Conservation (phyloP, 495 filamentous ascomycete genomes). For the Cudoniella acicularis region DNA sequence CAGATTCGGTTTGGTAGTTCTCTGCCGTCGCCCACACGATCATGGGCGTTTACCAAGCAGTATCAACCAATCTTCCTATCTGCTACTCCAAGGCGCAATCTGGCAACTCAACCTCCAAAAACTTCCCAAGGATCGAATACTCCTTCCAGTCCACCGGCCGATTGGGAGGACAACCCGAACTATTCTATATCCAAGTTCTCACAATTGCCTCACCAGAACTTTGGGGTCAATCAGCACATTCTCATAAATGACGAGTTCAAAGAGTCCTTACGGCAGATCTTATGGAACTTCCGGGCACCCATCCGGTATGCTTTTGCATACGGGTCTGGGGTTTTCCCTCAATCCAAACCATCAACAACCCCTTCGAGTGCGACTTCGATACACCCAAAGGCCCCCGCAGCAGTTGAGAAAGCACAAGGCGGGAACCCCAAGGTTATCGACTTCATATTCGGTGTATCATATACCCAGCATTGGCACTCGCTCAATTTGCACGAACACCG, state of each 20-base stretch:
- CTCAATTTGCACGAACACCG: constrained; percentile 85
- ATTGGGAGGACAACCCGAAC: constrained; percentile 80
- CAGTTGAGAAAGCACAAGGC: constrained; percentile 76
- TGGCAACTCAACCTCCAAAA: not conserved
- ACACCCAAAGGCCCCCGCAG: constrained; percentile 73
- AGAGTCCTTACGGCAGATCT: constrained; percentile 77
- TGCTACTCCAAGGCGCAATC: not conserved
- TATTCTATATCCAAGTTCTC: constrained; percentile 73
- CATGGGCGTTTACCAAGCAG: not conserved
- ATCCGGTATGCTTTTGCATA: constrained; percentile 97
- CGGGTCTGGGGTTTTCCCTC: constrained; percentile 92
- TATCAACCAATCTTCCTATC: not conserved
- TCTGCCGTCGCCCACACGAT: not conserved
- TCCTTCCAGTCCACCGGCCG: constrained; percentile 10
- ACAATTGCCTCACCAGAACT: constrained; percentile 82
- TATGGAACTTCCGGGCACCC: constrained; percentile 90
- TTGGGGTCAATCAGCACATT: constrained; percentile 95
- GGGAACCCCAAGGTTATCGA: constrained; percentile 95
- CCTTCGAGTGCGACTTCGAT: constrained; percentile 40
- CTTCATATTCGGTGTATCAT: constrained; percentile 93
- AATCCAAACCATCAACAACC: constrained; percentile 43
- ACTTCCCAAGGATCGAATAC: not conserved
- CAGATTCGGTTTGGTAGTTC: not conserved
- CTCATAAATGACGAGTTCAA: constrained; percentile 92
- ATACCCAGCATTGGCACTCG: constrained; percentile 95